Conservation (phyloP, 2,329 filamentous ascomycete species). For the Aspergillus melleus region DNA sequence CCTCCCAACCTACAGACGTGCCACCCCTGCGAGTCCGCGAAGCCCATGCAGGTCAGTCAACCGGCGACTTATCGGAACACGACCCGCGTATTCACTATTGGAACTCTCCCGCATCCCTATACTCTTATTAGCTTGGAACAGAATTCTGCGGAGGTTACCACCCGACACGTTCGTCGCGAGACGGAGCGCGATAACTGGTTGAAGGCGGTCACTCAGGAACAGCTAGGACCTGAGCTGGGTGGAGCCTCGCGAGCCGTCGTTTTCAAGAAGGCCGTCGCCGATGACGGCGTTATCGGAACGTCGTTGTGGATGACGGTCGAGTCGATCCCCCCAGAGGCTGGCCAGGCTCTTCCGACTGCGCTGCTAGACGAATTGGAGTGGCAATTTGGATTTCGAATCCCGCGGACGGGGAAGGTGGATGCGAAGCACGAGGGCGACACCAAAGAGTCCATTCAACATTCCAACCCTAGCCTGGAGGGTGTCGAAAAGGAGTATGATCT, state of each 20-base stretch:
- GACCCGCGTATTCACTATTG: constrained; percentile 74
- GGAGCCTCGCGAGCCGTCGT: constrained; percentile 66
- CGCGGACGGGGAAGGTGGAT: constrained; percentile 50
- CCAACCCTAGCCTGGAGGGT: constrained; percentile 39
- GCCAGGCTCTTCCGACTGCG: constrained; percentile 55
- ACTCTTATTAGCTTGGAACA: constrained; percentile 71
- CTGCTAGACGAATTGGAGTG: constrained; percentile 71
- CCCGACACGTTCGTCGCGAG: constrained; percentile 65
- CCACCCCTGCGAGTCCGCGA: constrained; percentile 67
- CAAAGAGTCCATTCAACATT: constrained; percentile 37
- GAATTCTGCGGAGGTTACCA: constrained; percentile 58
- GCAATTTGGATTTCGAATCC: constrained; percentile 83
- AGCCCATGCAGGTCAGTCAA: constrained; percentile 66
- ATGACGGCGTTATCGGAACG: constrained; percentile 61
- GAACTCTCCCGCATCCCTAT: constrained; percentile 87
- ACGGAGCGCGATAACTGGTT: constrained; percentile 80
- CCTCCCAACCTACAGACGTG: constrained; percentile 79
- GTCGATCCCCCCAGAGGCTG: constrained; percentile 46
- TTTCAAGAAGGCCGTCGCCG: constrained; percentile 80
- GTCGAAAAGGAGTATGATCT: constrained; percentile 47
- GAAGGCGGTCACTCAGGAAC: constrained; percentile 65
- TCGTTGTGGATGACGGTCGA: constrained; percentile 83
- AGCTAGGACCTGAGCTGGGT: constrained; percentile 64
- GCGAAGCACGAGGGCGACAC: constrained; percentile 33
- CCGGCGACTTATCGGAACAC: constrained; percentile 69